These are phyloP conservation scores for Pseudohyphozyma bogoriensis DNA, from an alignment of 768 basidiomycete genomes.

Conservation along the genomic window DNA sequence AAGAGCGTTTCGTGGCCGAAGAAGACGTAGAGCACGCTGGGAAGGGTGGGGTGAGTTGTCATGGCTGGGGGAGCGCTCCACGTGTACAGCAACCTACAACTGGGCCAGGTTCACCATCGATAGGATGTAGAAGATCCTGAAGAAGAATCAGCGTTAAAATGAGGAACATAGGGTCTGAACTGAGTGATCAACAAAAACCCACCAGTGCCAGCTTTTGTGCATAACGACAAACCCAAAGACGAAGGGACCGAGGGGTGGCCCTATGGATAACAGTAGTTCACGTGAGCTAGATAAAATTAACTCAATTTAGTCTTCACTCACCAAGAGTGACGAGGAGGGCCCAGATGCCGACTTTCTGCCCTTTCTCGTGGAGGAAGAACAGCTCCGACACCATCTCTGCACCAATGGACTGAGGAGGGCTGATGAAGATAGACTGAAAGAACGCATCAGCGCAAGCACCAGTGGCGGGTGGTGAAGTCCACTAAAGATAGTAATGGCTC, in stretches of 20 bases:
- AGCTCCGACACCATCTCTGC: conserved; percentile 20
- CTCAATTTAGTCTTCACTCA: background rate
- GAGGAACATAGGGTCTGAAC: too few relatives aligned
- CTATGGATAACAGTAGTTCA: background rate
- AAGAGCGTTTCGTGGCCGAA: conserved; percentile 23
- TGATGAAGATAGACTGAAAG: conserved; percentile 9
- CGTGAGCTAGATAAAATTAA: background rate
- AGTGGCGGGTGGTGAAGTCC: background rate
- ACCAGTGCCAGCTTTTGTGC: conserved; percentile 8
- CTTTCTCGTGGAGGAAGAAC: conserved; percentile 28
- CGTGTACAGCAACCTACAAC: too few relatives aligned
- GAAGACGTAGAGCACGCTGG: conserved; percentile 12
- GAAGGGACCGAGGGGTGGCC: conserved; percentile 4
- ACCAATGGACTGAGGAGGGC: conserved; percentile 17
- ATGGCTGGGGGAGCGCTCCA: too few relatives aligned
- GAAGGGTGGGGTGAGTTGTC: too few relatives aligned
- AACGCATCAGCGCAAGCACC: too few relatives aligned
- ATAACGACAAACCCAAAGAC: conserved; percentile 7
- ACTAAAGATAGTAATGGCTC: background rate
- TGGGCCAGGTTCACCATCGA: conserved; percentile 14
- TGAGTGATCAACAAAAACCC: too few relatives aligned
- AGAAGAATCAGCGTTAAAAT: too few relatives aligned
- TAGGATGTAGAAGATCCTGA: conserved; percentile 16
- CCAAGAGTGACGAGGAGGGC: conserved; percentile 18
- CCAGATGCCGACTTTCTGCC: conserved; percentile 20